Percentiles rank a stretch among this genome's conserved stretches.
Evolutionary conservation across 2,329 filamentous ascomycete species (phyloP).

Genomic region (Arachnomyces sp.): DNA sequence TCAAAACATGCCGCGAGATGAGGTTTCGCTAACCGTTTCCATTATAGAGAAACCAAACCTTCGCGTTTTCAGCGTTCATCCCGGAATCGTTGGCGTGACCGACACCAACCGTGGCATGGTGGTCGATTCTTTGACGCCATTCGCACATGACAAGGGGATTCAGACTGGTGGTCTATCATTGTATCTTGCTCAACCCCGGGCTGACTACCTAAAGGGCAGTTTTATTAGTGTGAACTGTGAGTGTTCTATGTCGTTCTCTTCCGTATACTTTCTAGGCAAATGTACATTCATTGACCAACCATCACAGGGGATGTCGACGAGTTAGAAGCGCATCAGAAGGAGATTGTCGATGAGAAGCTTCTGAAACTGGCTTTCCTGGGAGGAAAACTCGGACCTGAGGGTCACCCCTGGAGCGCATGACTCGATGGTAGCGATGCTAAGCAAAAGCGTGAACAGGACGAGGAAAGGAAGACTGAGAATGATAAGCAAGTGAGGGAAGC

Average conservation of each 20-base stretch:
- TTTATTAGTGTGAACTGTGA: slow-evolving; percentile 27
- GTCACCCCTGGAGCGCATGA: slow-evolving; percentile 1
- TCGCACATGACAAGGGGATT: slow-evolving; percentile 24
- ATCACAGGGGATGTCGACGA: slow-evolving; percentile 24
- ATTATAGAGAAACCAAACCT: slow-evolving; percentile 15
- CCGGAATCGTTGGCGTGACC: slow-evolving; percentile 18
- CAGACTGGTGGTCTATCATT: slow-evolving; percentile 26
- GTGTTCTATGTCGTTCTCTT: not conserved
- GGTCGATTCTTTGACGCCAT: slow-evolving; percentile 16
- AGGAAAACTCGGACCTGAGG: not conserved
- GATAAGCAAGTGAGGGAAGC: too few species aligned
- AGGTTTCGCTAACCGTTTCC: not conserved
- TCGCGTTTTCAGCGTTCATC: slow-evolving; percentile 18
- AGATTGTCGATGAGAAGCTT: slow-evolving; percentile 20
- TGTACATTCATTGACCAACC: not conserved
- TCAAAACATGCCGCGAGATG: too few species aligned
- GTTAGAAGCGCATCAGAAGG: slow-evolving; percentile 19
- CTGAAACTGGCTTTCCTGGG: slow-evolving; percentile 12
- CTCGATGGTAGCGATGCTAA: not conserved
- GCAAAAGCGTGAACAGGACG: too few species aligned
- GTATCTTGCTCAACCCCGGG: slow-evolving; percentile 21
- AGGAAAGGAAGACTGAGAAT: too few species aligned
- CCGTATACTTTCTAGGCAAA: not conserved
- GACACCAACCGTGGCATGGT: slow-evolving; percentile 14
- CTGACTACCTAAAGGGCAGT: slow-evolving; percentile 27